Evolutionary conservation across 148 eudicot genomes (phyloP).

Genomic region (Nepenthes mirabilis): DNA sequence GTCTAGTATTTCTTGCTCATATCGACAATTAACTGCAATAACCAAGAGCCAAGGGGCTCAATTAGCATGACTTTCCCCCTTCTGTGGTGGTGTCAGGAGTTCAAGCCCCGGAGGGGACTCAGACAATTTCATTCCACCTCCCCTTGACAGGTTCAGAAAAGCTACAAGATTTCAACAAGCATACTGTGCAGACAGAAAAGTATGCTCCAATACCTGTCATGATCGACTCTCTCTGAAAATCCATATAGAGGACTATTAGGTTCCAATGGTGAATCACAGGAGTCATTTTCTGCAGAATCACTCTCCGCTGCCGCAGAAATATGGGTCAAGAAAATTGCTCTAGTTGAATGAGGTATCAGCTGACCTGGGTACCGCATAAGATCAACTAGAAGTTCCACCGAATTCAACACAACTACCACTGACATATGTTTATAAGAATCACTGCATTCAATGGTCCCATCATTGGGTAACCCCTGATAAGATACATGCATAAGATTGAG

Average conservation of each 20-base stretch:
- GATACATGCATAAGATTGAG: slow-evolving; percentile 1
- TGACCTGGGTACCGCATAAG: slow-evolving; percentile 95
- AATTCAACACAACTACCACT: slow-evolving; percentile 77
- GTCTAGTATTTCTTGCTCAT: no score
- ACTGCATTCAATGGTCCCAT: slow-evolving; percentile 55
- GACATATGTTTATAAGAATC: slow-evolving; percentile 95
- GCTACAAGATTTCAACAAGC: no score
- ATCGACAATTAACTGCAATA: background rate
- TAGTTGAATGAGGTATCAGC: slow-evolving; percentile 76
- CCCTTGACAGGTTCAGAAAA: no score
- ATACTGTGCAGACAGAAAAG: background rate
- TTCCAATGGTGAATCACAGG: slow-evolving; percentile 97
- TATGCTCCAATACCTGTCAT: slow-evolving; percentile 49
- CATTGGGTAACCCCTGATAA: slow-evolving; percentile 84
- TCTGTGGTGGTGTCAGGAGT: no score
- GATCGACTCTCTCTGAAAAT: slow-evolving; percentile 60
- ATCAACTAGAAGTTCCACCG: slow-evolving; percentile 84
- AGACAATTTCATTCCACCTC: no score
- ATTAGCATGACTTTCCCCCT: no score
- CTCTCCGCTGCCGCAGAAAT: slow-evolving; percentile 93
- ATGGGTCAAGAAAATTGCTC: slow-evolving; percentile 85
- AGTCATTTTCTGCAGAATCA: slow-evolving; percentile 99
- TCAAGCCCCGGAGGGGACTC: no score
- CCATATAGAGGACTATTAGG: slow-evolving; percentile 93
- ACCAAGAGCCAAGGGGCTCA: no score